Evolutionary conservation across 352 stramenopile genomes (phyloP).

Genomic region (Aphanomyces cochlioides): DNA sequence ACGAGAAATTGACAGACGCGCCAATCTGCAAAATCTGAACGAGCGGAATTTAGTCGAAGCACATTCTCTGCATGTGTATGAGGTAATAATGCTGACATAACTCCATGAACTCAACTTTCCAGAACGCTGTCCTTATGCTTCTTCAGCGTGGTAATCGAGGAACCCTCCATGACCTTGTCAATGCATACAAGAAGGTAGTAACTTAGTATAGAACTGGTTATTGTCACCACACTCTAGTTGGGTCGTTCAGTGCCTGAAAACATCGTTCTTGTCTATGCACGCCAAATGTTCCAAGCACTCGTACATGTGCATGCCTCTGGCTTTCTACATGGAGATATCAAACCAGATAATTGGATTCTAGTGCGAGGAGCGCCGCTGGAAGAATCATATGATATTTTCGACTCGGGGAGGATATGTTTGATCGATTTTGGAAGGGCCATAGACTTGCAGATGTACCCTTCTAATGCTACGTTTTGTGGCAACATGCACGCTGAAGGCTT

Average conservation of each 20-base stretch:
- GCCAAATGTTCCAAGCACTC: conserved; percentile 72
- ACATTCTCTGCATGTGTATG: conserved; percentile 9
- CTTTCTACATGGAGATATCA: conserved; percentile 81
- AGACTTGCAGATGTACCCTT: conserved; percentile 57
- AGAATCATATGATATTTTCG: conserved; percentile 21
- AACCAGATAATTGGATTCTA: conserved; percentile 85
- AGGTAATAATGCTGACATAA: conserved; percentile 16
- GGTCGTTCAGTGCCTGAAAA: conserved; percentile 57
- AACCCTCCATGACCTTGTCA: conserved; percentile 76
- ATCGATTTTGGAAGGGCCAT: conserved; percentile 86
- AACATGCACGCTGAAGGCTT: conserved; percentile 84
- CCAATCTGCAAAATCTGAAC: neutral
- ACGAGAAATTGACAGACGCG: conserved; percentile 35
- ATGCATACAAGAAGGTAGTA: conserved; percentile 71
- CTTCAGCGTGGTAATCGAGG: conserved; percentile 67
- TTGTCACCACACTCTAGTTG: neutral
- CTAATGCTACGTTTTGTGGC: conserved; percentile 54
- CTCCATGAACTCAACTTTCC: neutral
- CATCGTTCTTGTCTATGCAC: conserved; percentile 68
- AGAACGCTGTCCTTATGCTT: conserved; percentile 75
- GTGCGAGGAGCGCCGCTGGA: conserved; percentile 36
- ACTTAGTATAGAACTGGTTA: neutral
- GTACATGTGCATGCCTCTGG: conserved; percentile 57
- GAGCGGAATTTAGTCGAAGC: conserved; percentile 5
- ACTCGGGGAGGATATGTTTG: conserved; percentile 53